Conservation (phyloP, 331 rosid species). For the Spiraea crenata region DNA sequence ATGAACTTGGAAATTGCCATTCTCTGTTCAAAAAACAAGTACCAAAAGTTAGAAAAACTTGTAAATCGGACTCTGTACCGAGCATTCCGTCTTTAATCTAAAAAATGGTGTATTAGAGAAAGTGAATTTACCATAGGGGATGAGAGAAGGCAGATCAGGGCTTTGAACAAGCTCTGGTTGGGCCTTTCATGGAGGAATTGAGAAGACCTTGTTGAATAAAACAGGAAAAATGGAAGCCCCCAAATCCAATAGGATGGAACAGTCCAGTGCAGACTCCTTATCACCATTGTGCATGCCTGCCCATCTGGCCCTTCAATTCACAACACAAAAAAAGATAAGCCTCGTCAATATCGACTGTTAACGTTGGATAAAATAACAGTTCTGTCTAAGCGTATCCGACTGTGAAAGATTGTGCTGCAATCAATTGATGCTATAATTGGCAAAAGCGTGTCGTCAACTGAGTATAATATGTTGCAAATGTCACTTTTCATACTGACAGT, state of each 20-base stretch:
- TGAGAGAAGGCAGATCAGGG: conserved; percentile 57
- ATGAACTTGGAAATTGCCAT: conserved; percentile 50
- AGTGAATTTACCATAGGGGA: conserved; percentile 62
- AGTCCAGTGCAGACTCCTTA: conserved; percentile 81
- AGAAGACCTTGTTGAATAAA: conserved; percentile 77
- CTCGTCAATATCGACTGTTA: too few species aligned
- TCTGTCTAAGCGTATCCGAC: too few species aligned
- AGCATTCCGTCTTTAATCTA: too few species aligned
- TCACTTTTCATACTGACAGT: conserved; percentile 2
- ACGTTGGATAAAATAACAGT: too few species aligned
- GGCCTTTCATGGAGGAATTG: conserved; percentile 80
- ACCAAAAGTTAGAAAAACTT: background rate
- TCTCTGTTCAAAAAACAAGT: conserved; percentile 38
- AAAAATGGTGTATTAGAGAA: background rate
- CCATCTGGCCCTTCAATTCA: conserved; percentile 54
- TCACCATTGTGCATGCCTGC: conserved; percentile 74
- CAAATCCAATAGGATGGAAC: conserved; percentile 87
- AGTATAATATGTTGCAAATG: background rate
- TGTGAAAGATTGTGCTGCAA: background rate
- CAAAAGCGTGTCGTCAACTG: conserved; percentile 4
- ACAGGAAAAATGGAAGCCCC: conserved; percentile 85
- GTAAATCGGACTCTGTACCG: too few species aligned
- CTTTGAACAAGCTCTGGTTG: conserved; percentile 57
- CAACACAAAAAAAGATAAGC: background rate
- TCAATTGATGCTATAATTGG: background rate